Evolutionary conservation across 169 alveolate species (phyloP).

Genomic region (Eimeria maxima): DNA sequence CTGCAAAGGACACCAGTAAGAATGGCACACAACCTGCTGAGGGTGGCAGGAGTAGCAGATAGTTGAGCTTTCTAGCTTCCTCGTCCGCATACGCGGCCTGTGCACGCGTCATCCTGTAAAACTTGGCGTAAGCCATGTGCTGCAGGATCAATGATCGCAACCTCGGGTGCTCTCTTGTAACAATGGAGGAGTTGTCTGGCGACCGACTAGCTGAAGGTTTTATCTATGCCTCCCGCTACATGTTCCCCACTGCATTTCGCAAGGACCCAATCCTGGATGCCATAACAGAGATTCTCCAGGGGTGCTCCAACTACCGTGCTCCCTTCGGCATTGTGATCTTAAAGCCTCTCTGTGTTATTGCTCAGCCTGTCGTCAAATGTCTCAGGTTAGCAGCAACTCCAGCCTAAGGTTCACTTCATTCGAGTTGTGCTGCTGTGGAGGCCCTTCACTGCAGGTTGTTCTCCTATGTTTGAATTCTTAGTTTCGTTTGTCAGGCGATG

Average conservation of each 20-base stretch:
- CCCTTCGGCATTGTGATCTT: conserved; percentile 72
- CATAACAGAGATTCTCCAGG: conserved; percentile 79
- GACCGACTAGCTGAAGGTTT: conserved; percentile 87
- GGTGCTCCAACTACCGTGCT: conserved; percentile 77
- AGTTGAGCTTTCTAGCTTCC: background rate
- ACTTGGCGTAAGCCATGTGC: background rate
- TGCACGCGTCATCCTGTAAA: background rate
- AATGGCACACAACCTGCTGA: background rate
- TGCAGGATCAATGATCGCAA: conserved; percentile 81
- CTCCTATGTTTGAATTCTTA: background rate
- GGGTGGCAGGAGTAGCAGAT: background rate
- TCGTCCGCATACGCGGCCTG: background rate
- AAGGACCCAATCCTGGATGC: conserved; percentile 86
- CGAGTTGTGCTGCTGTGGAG: background rate
- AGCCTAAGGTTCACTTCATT: background rate
- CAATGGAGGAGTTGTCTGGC: conserved; percentile 86
- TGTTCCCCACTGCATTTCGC: conserved; percentile 87
- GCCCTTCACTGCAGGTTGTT: background rate
- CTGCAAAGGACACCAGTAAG: conserved; percentile 61
- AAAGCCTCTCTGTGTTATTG: conserved; percentile 81
- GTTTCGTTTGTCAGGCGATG: background rate
- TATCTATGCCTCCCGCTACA: conserved; percentile 86
- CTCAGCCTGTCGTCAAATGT: conserved; percentile 75
- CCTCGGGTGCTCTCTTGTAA: conserved; percentile 78
- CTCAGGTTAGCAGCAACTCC: conserved; percentile 70